phyloP scores from a whole-genome alignment of 2,329 filamentous ascomycete species.

The Colletotrichum sp. region DNA sequence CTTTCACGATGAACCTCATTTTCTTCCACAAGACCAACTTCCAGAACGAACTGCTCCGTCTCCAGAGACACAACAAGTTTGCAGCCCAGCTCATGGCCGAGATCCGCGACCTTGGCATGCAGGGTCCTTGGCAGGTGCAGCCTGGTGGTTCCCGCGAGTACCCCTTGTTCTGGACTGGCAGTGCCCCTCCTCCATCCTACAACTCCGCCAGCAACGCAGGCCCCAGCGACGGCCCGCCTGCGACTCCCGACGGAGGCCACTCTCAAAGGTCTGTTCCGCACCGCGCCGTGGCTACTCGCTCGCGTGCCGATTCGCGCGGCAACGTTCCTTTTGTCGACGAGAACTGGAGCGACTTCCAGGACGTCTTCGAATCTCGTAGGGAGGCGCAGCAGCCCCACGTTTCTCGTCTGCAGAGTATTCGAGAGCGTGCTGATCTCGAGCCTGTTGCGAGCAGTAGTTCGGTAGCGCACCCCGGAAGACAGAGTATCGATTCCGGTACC shows the following conservation, averaged over 20 bases:
- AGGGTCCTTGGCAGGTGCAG: constrained; percentile 68
- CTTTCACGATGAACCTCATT: constrained; percentile 86
- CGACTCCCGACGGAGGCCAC: neutral
- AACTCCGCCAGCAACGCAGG: constrained; percentile 28
- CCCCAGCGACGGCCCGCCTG: constrained; percentile 20
- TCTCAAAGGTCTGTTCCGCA: constrained; percentile 27
- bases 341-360: constrained; percentile 44
- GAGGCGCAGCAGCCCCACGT: constrained; percentile 35
- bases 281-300: constrained; percentile 27
- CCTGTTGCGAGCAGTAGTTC: neutral
- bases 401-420: constrained; percentile 20
- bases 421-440: constrained; percentile 11
- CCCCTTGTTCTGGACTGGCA: constrained; percentile 61
- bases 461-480: neutral
- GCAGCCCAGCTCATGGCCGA: constrained; percentile 89
- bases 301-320: constrained; percentile 19
- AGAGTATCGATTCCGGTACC: constrained; percentile 2
- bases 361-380: constrained; percentile 50
- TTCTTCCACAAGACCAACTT: constrained; percentile 98
- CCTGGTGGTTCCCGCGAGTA: constrained; percentile 73
- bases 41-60: constrained; percentile 91
- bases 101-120: constrained; percentile 83
- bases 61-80: constrained; percentile 92
- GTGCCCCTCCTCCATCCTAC: constrained; percentile 39
- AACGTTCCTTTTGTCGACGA: constrained; percentile 30